Percentiles rank a stretch among this genome's conserved stretches.
These are phyloP conservation scores for Sequoia sempervirens DNA, from an alignment of 75 land plant species.

Conservation along the genomic window DNA sequence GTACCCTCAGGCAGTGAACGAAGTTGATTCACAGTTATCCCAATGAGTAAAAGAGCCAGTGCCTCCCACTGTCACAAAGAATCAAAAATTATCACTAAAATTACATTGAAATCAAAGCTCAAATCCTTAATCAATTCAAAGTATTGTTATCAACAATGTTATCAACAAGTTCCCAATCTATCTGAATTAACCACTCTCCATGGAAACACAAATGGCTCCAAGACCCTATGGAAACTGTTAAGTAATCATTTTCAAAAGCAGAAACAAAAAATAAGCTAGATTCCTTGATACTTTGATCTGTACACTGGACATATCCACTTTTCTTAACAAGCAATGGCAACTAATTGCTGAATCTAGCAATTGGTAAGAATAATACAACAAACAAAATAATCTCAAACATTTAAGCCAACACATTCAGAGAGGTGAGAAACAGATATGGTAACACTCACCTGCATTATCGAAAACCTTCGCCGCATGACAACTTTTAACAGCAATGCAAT, in stretches of 20 bases:
- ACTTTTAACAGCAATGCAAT: constrained; percentile 90
- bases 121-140: background rate
- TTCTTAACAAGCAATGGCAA: background rate
- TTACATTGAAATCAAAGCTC: background rate
- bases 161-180: background rate
- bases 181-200: background rate
- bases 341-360: background rate
- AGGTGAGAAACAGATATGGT: background rate
- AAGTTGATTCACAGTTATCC: constrained; percentile 94
- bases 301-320: background rate
- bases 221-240: background rate
- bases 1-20: constrained; percentile 75
- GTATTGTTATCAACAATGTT: background rate
- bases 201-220: background rate
- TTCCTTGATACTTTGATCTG: background rate
- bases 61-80: constrained; percentile 80
- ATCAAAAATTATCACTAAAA: background rate
- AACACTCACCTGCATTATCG: constrained; percentile 80
- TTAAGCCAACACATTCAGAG: background rate
- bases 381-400: background rate
- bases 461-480: constrained; percentile 82
- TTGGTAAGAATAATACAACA: background rate
- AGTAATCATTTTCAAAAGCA: background rate
- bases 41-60: constrained; percentile 85
- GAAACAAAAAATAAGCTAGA: background rate